phyloP scores from a whole-genome alignment of 306 rosid species.

The Trichosanthes truncata region DNA sequence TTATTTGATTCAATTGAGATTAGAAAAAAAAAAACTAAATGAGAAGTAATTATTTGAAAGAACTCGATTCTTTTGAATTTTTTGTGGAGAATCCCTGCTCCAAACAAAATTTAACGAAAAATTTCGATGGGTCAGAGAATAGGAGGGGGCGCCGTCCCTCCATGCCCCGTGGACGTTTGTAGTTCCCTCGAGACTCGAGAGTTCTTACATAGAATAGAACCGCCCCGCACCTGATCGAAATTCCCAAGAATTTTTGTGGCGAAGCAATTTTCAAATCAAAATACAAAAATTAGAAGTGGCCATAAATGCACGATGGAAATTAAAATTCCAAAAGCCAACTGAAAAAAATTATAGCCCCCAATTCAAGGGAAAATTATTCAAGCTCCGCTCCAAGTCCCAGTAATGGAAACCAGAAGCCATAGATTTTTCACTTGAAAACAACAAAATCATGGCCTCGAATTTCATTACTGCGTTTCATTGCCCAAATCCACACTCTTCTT shows the following conservation, averaged over 20 bases:
- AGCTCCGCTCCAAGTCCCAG: neutral
- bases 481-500: slow-evolving; percentile 19
- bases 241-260: neutral
- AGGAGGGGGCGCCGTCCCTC: too few species aligned
- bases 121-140: too few species aligned
- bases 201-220: too few species aligned
- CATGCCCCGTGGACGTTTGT: too few species aligned
- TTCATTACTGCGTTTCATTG: slow-evolving; percentile 36
- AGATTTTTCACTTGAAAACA: neutral
- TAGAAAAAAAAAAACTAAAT: too few species aligned
- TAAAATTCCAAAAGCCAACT: neutral
- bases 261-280: neutral
- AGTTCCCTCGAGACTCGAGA: too few species aligned
- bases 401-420: neutral
- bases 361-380: neutral
- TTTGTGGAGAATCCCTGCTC: too few species aligned
- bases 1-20: too few species aligned
- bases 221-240: neutral
- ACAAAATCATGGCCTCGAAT: slow-evolving; percentile 50
- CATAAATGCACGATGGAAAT: neutral
- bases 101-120: too few species aligned
- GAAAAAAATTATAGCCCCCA: neutral
- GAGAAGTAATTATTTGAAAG: too few species aligned
- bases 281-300: neutral
- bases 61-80: too few species aligned